phyloP scores from a whole-genome alignment of 805 yeast species.

The Metschnikowia anglica region DNA sequence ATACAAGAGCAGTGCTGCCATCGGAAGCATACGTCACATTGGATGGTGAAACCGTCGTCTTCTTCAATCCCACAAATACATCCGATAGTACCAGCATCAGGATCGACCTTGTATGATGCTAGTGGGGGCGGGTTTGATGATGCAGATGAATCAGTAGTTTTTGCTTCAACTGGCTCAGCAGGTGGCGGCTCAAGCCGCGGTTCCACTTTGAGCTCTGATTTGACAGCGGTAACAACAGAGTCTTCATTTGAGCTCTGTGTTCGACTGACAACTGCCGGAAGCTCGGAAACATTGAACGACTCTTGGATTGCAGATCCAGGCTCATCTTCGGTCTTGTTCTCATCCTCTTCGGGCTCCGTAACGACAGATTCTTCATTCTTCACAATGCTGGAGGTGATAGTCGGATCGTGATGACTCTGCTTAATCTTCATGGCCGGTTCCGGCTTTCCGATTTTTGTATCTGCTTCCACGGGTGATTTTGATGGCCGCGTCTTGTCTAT shows the following conservation, averaged over 20 bases:
- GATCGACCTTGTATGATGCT: slow-evolving; percentile 60
- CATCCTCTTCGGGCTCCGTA: slow-evolving; percentile 27
- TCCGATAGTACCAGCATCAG: slow-evolving; percentile 82
- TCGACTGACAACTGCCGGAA: background rate
- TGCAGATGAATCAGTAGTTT: too few relatives aligned
- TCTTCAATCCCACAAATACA: slow-evolving; percentile 86
- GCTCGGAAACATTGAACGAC: background rate
- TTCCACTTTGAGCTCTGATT: background rate
- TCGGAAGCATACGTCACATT: slow-evolving; percentile 86
- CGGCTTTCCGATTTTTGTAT: background rate
- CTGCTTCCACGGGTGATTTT: background rate
- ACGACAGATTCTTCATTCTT: slow-evolving; percentile 9
- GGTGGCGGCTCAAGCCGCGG: too few relatives aligned
- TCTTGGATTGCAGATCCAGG: slow-evolving; percentile 6
- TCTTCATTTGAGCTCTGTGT: too few relatives aligned
- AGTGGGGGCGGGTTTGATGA: slow-evolving; percentile 30
- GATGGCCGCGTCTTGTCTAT: background rate
- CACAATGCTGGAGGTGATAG: background rate
- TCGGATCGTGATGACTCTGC: too few relatives aligned
- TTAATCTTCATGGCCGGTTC: background rate
- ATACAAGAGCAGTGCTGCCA: slow-evolving; percentile 97
- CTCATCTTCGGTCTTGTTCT: slow-evolving; percentile 31
- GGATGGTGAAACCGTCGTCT: slow-evolving; percentile 92
- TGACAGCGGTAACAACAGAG: too few relatives aligned
- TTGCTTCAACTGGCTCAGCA: too few relatives aligned